These are phyloP conservation scores for Cenchrus fungigraminus DNA, from an alignment of 176 grass and related monocot genomes.

Conservation along the genomic window DNA sequence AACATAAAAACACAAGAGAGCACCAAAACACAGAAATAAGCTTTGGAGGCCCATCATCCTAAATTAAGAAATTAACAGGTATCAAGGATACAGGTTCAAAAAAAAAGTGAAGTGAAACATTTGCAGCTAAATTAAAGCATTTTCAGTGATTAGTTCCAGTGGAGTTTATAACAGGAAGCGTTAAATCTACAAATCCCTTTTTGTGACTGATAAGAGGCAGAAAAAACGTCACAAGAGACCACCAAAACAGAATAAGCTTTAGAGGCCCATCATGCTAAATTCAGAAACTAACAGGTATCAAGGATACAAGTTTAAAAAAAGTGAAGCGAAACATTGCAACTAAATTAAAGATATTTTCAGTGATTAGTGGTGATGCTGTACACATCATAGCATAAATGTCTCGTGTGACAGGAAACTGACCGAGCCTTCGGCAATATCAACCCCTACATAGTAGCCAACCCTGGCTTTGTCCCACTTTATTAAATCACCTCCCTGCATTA, in stretches of 20 bases:
- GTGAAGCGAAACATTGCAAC: not conserved
- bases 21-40: too few relatives aligned
- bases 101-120: too few relatives aligned
- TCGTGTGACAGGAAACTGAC: constrained; percentile 44
- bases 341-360: not conserved
- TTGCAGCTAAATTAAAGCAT: too few relatives aligned
- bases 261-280: constrained; percentile 5
- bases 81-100: too few relatives aligned
- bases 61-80: too few relatives aligned
- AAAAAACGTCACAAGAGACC: not conserved
- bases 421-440: constrained; percentile 87
- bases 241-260: not conserved
- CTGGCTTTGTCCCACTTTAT: constrained; percentile 98
- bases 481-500: constrained; percentile 81
- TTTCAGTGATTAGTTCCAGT: too few relatives aligned
- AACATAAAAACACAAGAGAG: too few relatives aligned
- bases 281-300: constrained; percentile 3
- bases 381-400: not conserved
- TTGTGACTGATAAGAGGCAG: not conserved
- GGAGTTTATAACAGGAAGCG: not conserved
- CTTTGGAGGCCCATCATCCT: too few relatives aligned
- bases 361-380: not conserved
- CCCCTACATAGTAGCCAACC: constrained; percentile 86
- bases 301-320: not conserved
- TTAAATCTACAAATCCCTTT: not conserved